Base-by-base conservation (phyloP, 1,139 yeast genomes). In the Entelexis sorbosivorans region DNA sequence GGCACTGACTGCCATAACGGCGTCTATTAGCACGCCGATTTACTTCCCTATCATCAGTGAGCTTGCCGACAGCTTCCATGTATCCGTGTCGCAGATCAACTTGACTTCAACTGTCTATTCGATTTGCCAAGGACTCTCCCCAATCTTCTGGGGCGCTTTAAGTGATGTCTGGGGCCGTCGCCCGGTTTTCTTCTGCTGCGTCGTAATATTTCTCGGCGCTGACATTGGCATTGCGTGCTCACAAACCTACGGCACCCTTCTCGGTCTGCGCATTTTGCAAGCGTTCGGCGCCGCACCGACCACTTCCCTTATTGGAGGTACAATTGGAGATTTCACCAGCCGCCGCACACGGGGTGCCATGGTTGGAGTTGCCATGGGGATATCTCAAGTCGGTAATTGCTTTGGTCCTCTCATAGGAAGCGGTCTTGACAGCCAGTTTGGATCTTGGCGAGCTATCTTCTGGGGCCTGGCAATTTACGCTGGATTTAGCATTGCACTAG, bases 361-460 rank as follows among this genome's bases (percentile, higher is more conserved):
- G 52, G 74, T 79, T 47, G 89, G 91, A 0, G 61, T 78, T 19
- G 74, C 77, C 2, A 66, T 76, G 16, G 93, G 93, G 0, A 67
- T 80, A 14, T 75, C 80, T 3, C 71, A 82, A 9, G 61, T 82
- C 20, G 94, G 93, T 1, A 82, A 79, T 60, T 87, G 86, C 0
- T 71, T 83, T 55, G 89, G 94, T 7, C 87, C 93, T 0, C 66
- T 85, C 13, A 66, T 85, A 26, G 95, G 95, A 20, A 83, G 89
- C 8, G 77, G 74, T 0, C 64, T 85, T 33, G 75, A 80, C 2
- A 66, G 76, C 2, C 65, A 73, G 16, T 76, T 82, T 71, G 74
- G 76, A 11, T 31, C 56, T 8, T 85, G 94, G 93, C 72, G 87
- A 54, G 79, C 86, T 0, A 78, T 84, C 22, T 86, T 85, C 61